These are phyloP conservation scores for Phlegmacium glaucopus DNA, from an alignment of 768 basidiomycete species.

Conservation along the genomic window DNA sequence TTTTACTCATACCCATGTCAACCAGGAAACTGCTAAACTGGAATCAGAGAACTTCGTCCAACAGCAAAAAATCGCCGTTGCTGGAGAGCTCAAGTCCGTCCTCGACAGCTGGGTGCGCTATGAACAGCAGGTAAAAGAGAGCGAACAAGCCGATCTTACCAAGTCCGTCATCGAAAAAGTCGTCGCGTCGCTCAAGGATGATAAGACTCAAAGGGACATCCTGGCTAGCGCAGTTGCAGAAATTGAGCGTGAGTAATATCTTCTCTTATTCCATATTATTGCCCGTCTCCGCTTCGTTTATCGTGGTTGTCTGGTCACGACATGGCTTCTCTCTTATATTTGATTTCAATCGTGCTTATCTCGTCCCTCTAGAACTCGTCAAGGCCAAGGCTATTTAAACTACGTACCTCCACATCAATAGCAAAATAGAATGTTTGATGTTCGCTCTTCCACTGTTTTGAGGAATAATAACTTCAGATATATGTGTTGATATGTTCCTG, in stretches of 20 bases:
- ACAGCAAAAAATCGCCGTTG: constrained; percentile 82
- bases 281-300: too few species aligned
- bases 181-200: constrained; percentile 75
- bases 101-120: constrained; percentile 98
- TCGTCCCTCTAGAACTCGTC: constrained; percentile 62
- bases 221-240: constrained; percentile 76
- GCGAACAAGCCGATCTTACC: constrained; percentile 90
- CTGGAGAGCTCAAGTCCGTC: constrained; percentile 88
- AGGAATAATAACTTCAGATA: too few species aligned
- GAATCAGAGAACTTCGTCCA: constrained; percentile 90
- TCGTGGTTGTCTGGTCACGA: too few species aligned
- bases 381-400: constrained; percentile 88
- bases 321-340: background rate
- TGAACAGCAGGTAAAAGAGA: constrained; percentile 96
- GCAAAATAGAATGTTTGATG: background rate
- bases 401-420: background rate
- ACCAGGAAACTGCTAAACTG: constrained; percentile 85
- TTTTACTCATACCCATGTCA: too few species aligned
- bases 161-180: constrained; percentile 88
- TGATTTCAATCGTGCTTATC: background rate
- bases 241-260: constrained; percentile 79
- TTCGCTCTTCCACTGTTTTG: background rate
- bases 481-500: too few species aligned
- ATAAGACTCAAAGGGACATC: constrained; percentile 87
- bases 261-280: background rate